These are phyloP conservation scores for Ambrosiella beaveri DNA, from an alignment of 2,329 filamentous ascomycete species.

Conservation along the genomic window DNA sequence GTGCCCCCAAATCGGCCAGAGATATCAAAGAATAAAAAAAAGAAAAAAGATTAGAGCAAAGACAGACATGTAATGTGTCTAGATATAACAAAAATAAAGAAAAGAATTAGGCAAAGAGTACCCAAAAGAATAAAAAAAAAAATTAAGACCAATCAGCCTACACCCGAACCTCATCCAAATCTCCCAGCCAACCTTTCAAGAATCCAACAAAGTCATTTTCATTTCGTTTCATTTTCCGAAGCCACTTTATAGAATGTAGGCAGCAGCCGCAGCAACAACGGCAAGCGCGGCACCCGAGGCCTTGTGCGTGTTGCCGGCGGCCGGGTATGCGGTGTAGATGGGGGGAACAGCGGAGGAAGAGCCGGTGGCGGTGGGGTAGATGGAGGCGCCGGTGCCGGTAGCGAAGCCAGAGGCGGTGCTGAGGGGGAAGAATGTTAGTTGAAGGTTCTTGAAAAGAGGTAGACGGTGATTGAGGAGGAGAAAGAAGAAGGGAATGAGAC, in stretches of 20 bases:
- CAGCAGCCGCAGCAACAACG: conserved; percentile 8
- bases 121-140: background rate
- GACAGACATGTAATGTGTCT: too few species aligned
- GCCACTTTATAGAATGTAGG: conserved; percentile 9
- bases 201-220: background rate
- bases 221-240: background rate
- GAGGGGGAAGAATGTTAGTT: background rate
- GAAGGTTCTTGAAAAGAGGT: background rate
- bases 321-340: conserved; percentile 12
- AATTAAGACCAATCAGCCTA: background rate
- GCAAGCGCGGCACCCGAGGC: conserved; percentile 11
- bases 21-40: background rate
- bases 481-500: background rate
- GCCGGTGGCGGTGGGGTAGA: conserved; percentile 5
- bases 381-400: background rate
- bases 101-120: too few species aligned
- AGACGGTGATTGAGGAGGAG: background rate
- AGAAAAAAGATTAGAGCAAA: too few species aligned
- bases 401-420: background rate
- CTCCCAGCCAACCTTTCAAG: background rate
- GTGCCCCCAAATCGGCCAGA: background rate
- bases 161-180: background rate
- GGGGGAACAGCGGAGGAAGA: background rate
- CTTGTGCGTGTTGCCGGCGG: conserved; percentile 8
- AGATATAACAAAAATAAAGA: too few species aligned